Evolutionary conservation across 2,329 filamentous ascomycete species (phyloP).

Genomic region (Aspergillus udagawae): DNA sequence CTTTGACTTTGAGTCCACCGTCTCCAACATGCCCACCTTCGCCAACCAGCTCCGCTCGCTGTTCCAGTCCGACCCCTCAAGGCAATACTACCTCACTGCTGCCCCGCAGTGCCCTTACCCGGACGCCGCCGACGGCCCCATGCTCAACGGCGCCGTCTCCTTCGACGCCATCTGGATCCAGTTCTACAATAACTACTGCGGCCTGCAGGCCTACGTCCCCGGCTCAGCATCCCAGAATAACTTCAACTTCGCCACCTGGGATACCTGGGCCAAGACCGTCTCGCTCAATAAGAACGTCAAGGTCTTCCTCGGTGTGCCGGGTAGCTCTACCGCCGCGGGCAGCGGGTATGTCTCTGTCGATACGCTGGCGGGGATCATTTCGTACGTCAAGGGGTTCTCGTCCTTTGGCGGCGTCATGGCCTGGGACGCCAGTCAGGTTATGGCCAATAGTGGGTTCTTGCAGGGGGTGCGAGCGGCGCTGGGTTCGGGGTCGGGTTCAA

Average conservation of each 20-base stretch:
- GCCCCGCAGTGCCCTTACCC: conserved; percentile 68
- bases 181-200: conserved; percentile 69
- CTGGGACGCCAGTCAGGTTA: conserved; percentile 63
- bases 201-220: conserved; percentile 50
- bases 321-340: conserved; percentile 50
- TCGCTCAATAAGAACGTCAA: conserved; percentile 59
- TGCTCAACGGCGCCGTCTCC: conserved; percentile 51
- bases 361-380: conserved; percentile 49
- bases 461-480: conserved; percentile 37
- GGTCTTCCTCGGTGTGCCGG: conserved; percentile 60
- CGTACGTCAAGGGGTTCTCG: conserved; percentile 51
- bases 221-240: conserved; percentile 46
- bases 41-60: conserved; percentile 53
- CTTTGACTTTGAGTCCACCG: conserved; percentile 65
- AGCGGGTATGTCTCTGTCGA: conserved; percentile 51
- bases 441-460: conserved; percentile 55
- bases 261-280: conserved; percentile 58
- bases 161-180: conserved; percentile 63
- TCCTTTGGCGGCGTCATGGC: conserved; percentile 67
- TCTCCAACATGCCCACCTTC: conserved; percentile 59
- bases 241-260: conserved; percentile 63
- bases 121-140: conserved; percentile 55
- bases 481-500: conserved; percentile 14
- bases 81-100: conserved; percentile 58
- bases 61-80: conserved; percentile 51